phyloP scores from a whole-genome alignment of 202 grass and related monocot genomes.

The Eragrostis tef region DNA sequence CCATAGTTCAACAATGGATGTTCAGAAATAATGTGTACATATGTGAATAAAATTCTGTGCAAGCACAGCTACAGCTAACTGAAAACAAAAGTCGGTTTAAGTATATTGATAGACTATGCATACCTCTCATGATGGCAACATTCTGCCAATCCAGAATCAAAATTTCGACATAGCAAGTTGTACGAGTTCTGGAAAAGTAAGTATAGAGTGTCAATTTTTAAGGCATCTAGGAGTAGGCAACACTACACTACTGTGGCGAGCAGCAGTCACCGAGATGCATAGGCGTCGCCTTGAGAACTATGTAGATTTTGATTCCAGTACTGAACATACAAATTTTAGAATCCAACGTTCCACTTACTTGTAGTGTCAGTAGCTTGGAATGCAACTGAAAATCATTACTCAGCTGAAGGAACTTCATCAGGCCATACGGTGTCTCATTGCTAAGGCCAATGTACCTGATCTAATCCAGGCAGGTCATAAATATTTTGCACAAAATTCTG shows the following conservation, averaged over 20 bases:
- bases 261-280: no score
- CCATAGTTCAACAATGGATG: neutral
- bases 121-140: constrained; percentile 94
- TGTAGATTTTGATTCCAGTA: constrained; percentile 5
- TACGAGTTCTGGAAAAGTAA: constrained; percentile 69
- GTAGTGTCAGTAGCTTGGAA: constrained; percentile 68
- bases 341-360: constrained; percentile 41
- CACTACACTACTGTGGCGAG: no score
- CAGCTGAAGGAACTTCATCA: constrained; percentile 82
- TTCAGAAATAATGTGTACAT: neutral
- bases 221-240: no score
- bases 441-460: constrained; percentile 92
- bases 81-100: neutral
- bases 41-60: neutral
- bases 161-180: constrained; percentile 82
- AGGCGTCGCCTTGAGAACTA: no score
- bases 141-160: constrained; percentile 80
- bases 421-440: constrained; percentile 87
- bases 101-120: neutral
- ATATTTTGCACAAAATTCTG: neutral
- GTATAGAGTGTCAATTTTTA: no score
- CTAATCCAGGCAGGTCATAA: constrained; percentile 48
- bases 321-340: neutral
- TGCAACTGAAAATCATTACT: constrained; percentile 50
- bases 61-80: neutral